A percentile compares a stretch with the other conserved stretches of the same genome.
phyloP scores from a whole-genome alignment of 805 yeast genomes.

The Barnettozyma sucrosica region DNA sequence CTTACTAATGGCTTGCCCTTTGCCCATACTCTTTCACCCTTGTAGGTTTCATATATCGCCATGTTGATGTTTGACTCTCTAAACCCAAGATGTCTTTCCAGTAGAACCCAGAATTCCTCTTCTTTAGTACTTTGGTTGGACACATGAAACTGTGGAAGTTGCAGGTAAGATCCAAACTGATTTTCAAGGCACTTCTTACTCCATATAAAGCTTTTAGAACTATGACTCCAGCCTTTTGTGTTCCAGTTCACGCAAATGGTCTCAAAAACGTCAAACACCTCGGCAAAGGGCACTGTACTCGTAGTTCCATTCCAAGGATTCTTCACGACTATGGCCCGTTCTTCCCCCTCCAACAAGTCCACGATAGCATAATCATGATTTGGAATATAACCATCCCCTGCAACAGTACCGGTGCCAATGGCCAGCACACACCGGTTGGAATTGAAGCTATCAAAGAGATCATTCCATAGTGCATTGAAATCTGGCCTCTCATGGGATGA shows the following conservation, averaged over 20 bases:
- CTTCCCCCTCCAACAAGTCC: conserved; percentile 26
- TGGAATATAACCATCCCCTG: conserved; percentile 36
- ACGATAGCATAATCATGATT: conserved; percentile 69
- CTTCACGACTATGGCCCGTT: conserved; percentile 27
- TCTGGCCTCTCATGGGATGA: conserved; percentile 30
- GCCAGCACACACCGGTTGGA: conserved; percentile 45
- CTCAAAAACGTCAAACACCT: conserved; percentile 36
- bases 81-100: conserved; percentile 42
- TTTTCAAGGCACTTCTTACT: conserved; percentile 11
- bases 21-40: conserved; percentile 27
- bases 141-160: conserved; percentile 41
- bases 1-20: conserved; percentile 4
- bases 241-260: conserved; percentile 67
- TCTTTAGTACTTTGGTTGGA: conserved; percentile 25
- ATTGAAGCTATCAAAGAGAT: conserved; percentile 27
- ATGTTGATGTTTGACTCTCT: conserved; percentile 21
- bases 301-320: conserved; percentile 40
- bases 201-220: conserved; percentile 28
- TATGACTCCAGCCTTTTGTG: conserved; percentile 24
- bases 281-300: conserved; percentile 20
- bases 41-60: conserved; percentile 25
- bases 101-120: conserved; percentile 39
- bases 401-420: conserved; percentile 56
- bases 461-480: conserved; percentile 30
- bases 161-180: conserved; percentile 14